These are phyloP conservation scores for Digitaria exilis DNA, from an alignment of 202 grass and related monocot species.

Conservation along the genomic window DNA sequence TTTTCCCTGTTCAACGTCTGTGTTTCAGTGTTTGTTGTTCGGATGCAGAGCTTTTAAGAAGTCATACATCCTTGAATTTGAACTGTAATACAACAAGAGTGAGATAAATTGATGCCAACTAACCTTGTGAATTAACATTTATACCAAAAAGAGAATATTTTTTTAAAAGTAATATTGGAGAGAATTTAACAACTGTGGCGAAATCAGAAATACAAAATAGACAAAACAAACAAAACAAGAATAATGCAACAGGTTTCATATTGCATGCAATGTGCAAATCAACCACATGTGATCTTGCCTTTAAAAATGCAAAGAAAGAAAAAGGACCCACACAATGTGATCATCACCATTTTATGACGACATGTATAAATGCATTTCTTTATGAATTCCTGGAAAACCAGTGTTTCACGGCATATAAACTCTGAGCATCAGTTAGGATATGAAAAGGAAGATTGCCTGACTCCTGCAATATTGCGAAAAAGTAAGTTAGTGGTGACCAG, in stretches of 20 bases:
- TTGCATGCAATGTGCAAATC: neutral
- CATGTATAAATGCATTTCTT: constrained; percentile 56
- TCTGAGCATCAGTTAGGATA: constrained; percentile 77
- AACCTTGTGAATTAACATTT: constrained; percentile 17
- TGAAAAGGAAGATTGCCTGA: constrained; percentile 76
- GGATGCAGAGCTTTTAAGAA: neutral
- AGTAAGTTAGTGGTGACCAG: neutral
- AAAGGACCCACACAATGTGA: neutral
- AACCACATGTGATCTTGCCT: neutral
- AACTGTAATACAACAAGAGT: constrained; percentile 50
- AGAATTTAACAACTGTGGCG: neutral
- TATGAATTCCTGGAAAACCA: constrained; percentile 80
- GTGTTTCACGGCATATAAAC: constrained; percentile 80
- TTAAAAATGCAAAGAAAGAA: neutral
- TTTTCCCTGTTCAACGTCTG: constrained; percentile 7
- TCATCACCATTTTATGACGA: constrained; percentile 15
- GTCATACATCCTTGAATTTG: constrained; percentile 29
- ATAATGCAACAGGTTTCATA: neutral
- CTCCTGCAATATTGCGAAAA: constrained; percentile 45
- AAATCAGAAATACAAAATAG: neutral
- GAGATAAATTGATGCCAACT: constrained; percentile 7
- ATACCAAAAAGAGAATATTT: neutral
- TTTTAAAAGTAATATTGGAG: neutral
- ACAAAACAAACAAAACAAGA: neutral
- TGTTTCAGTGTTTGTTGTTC: neutral